Evolutionary conservation across 148 eudicot species (phyloP).

Genomic region (Hydrangea macrophylla): DNA sequence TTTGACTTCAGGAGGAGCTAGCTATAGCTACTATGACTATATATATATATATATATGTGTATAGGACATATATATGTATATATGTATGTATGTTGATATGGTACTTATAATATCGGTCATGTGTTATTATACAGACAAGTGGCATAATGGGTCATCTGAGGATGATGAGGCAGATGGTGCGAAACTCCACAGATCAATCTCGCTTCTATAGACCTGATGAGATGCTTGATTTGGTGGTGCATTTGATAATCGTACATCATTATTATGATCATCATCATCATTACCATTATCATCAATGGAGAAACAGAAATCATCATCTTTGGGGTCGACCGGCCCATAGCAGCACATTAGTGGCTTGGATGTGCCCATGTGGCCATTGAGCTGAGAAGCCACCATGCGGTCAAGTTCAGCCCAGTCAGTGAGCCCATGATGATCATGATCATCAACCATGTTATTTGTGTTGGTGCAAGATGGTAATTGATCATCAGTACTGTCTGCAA

Average conservation of each 20-base stretch:
- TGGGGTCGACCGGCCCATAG: conserved; percentile 15
- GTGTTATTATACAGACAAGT: not conserved
- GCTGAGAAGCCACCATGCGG: conserved; percentile 53
- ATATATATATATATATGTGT: too few species aligned
- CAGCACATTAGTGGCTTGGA: conserved; percentile 19
- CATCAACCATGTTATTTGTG: not conserved
- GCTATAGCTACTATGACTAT: too few species aligned
- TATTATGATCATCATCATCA: too few species aligned
- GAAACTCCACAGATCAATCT: conserved; percentile 35
- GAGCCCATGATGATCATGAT: conserved; percentile 5
- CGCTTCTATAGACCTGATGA: conserved; percentile 1
- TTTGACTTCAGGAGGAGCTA: not conserved
- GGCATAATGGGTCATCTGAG: conserved; percentile 34
- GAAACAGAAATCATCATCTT: conserved; percentile 24
- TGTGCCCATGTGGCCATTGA: conserved; percentile 34
- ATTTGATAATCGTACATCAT: conserved; percentile 7
- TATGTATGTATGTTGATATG: too few species aligned
- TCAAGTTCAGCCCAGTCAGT: conserved; percentile 47
- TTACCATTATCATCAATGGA: conserved; percentile 20
- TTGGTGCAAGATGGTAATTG: conserved; percentile 5
- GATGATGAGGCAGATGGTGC: conserved; percentile 20
- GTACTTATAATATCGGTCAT: too few species aligned
- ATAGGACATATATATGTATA: too few species aligned
- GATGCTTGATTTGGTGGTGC: conserved; percentile 8
- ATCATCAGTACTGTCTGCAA: conserved; percentile 13